Percentiles rank a stretch among this genome's conserved stretches.
phyloP scores from a whole-genome alignment of 345 rosid genomes.

The Euclidium syriacum region DNA sequence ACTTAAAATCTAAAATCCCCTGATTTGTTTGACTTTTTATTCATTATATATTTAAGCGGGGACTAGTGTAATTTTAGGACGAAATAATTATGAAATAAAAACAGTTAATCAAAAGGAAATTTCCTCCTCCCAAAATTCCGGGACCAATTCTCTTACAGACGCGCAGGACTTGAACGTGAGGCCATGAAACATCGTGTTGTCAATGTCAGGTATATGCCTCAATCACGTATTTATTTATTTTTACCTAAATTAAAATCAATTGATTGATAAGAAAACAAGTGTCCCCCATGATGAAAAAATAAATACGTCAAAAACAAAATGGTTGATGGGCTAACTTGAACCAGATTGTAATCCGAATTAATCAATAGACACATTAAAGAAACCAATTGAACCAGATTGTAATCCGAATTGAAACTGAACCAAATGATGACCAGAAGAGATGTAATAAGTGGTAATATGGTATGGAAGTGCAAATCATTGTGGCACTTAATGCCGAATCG shows the following conservation, averaged over 20 bases:
- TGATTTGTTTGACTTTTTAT: slow-evolving; percentile 9
- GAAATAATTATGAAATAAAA: background rate
- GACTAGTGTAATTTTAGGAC: background rate
- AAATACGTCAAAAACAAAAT: no score
- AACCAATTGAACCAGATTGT: no score
- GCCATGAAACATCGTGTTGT: slow-evolving; percentile 15
- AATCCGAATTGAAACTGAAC: no score
- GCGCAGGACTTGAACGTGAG: slow-evolving; percentile 24
- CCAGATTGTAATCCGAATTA: no score
- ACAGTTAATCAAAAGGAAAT: background rate
- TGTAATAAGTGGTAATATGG: no score
- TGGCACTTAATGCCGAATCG: no score
- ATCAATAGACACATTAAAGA: no score
- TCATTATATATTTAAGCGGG: background rate
- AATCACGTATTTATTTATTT: slow-evolving; percentile 9
- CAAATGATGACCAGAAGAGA: no score
- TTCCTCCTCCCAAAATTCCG: slow-evolving; percentile 8
- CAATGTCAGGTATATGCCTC: slow-evolving; percentile 13
- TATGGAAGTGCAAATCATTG: no score
- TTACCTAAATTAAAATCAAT: background rate
- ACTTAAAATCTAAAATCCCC: slow-evolving; percentile 6
- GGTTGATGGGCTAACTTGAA: no score
- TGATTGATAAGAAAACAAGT: background rate
- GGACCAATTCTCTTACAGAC: slow-evolving; percentile 12
- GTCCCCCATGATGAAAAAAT: no score